A percentile compares a stretch with the other conserved stretches of the same genome.
Conservation (phyloP, 2,329 filamentous ascomycete genomes). For the Gremmenia infestans region DNA sequence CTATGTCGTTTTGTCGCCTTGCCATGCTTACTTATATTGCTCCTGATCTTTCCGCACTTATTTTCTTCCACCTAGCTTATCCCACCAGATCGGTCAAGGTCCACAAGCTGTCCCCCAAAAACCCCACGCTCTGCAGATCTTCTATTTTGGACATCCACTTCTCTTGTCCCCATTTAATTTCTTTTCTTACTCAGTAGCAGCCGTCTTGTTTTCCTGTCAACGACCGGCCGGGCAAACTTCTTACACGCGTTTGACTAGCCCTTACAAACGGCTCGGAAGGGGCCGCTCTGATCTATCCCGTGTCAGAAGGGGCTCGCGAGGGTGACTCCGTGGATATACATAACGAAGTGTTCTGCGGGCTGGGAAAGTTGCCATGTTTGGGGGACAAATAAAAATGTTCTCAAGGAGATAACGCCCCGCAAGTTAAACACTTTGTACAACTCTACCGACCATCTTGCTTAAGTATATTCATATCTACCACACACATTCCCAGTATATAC, state of each 20-base stretch:
- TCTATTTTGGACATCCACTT: background rate
- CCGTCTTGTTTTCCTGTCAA: conserved; percentile 5
- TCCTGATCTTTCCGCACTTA: conserved; percentile 4
- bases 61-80: background rate
- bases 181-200: background rate
- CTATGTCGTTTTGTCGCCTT: background rate
- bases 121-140: background rate
- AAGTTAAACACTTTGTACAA: background rate
- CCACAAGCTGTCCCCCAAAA: background rate
- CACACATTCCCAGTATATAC: conserved; percentile 1
- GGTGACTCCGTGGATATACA: background rate
- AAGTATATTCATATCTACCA: background rate
- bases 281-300: conserved; percentile 1
- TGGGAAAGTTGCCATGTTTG: background rate
- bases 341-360: background rate
- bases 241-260: background rate
- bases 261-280: conserved; percentile 13
- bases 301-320: background rate
- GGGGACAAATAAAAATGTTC: too few species aligned
- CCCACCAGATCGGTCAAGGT: conserved; percentile 7
- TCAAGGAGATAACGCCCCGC: background rate
- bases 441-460: background rate
- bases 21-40: conserved; percentile 13
- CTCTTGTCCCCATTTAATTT: background rate
- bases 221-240: background rate